Evolutionary conservation across 805 yeast genomes (phyloP).

Genomic region (Isabelozyma heimii): DNA sequence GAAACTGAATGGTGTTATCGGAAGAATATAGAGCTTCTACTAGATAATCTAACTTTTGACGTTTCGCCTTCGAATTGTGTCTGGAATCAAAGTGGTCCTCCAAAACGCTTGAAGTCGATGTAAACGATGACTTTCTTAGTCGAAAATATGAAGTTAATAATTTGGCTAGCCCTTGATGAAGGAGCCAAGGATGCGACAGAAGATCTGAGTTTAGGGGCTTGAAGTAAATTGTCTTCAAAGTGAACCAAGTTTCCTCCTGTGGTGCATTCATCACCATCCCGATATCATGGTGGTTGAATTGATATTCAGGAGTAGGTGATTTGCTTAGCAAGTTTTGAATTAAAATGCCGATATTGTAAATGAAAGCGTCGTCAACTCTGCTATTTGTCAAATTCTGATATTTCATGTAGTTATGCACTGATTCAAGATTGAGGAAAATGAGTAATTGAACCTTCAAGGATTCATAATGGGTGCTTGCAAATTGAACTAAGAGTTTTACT

Average conservation of each 20-base stretch:
- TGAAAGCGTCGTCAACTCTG: constrained; percentile 4
- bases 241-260: constrained; percentile 21
- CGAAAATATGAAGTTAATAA: constrained; percentile 29
- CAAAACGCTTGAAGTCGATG: neutral
- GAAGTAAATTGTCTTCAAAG: constrained; percentile 19
- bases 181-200: constrained; percentile 38
- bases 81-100: neutral
- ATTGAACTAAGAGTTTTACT: constrained; percentile 25
- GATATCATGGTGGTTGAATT: constrained; percentile 11
- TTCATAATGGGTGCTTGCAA: constrained; percentile 42
- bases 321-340: constrained; percentile 19
- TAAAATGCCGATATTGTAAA: constrained; percentile 19
- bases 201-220: constrained; percentile 1
- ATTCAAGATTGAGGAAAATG: constrained; percentile 44
- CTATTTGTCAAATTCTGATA: constrained; percentile 18
- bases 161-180: constrained; percentile 29
- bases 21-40: constrained; percentile 17
- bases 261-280: constrained; percentile 1
- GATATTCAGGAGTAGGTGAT: constrained; percentile 7
- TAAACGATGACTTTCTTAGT: constrained; percentile 10
- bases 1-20: constrained; percentile 18
- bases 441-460: constrained; percentile 42
- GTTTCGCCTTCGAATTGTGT: constrained; percentile 13
- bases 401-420: constrained; percentile 34
- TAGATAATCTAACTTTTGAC: constrained; percentile 24